Evolutionary conservation across 331 rosid species (phyloP).

Genomic region (Saraca asoca): DNA sequence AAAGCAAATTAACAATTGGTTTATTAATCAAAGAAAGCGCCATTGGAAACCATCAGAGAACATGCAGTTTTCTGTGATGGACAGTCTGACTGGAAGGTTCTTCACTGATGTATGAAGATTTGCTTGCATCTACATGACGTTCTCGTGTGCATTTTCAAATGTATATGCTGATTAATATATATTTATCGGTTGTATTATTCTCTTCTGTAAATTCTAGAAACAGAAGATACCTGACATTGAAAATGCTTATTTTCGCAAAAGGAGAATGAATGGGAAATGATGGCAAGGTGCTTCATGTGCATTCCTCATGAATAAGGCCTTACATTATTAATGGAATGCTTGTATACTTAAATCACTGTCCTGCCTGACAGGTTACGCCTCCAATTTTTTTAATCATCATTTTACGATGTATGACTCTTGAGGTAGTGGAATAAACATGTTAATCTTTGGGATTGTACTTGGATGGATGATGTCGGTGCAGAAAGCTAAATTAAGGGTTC

Average conservation of each 20-base stretch:
- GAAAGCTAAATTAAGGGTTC: too few relatives aligned
- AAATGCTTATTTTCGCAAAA: slow-evolving; percentile 40
- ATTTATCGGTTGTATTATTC: slow-evolving; percentile 36
- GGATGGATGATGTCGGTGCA: too few relatives aligned
- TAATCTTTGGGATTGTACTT: too few relatives aligned
- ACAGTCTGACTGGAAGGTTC: slow-evolving; percentile 53
- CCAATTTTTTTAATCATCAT: too few relatives aligned
- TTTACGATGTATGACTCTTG: too few relatives aligned
- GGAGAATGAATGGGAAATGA: slow-evolving; percentile 24
- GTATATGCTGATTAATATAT: slow-evolving; percentile 33
- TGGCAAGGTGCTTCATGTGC: slow-evolving; percentile 34
- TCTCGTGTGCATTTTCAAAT: slow-evolving; percentile 36
- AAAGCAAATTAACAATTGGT: slow-evolving; percentile 97
- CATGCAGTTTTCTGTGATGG: slow-evolving; percentile 70
- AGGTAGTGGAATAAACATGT: too few relatives aligned
- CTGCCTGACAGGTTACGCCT: too few relatives aligned
- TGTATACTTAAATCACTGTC: background rate
- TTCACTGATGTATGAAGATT: slow-evolving; percentile 53
- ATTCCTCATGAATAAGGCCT: slow-evolving; percentile 37
- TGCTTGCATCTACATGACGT: slow-evolving; percentile 31
- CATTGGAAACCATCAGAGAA: slow-evolving; percentile 96
- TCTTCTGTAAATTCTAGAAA: slow-evolving; percentile 41
- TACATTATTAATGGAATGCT: slow-evolving; percentile 39
- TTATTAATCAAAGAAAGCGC: slow-evolving; percentile 90
- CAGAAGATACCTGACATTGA: slow-evolving; percentile 22